Base-by-base conservation (phyloP, 257 asterid genomes). In the Salvia splendens region DNA sequence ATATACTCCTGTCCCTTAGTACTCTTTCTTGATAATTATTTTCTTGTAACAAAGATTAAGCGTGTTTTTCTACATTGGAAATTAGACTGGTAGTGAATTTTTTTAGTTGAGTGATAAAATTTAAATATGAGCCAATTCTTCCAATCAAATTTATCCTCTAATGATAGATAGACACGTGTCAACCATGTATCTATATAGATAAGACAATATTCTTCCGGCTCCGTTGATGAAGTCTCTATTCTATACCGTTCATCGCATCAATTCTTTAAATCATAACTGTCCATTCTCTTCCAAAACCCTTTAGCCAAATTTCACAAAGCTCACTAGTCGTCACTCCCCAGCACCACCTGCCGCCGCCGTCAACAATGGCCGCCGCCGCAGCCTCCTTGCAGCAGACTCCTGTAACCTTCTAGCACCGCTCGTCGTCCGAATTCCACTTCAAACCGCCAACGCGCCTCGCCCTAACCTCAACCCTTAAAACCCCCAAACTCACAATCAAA, bases 311-410 rank as follows among this genome's bases (percentile, higher is more conserved):
- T 59, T 17, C 45, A 16, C 74, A 41, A 38, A 49, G 24, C 51
- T 53, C 72, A 32, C 62, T 53, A n/a, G 20, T 14, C 52, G 6
- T 4, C 5, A 8, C 35, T 7, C 35, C 9, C 58, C 33, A 38
- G 46, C 62, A 11, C 72, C 43, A 8, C 53, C 50, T 58, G 42
- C 57, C 70, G 35, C 40, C 30, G 81, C 67, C 30, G 71, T 75
- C 46, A 62, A 59, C 45, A 73, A 86, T 86, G 95, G 80, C 82
- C 77, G 89, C 88, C 73, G 91, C 89, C 72, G 82, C 86, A 69
- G 78, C 82, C 42, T 5, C 36, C 12, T 70, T 88, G 5, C 93
- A 85, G 51, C 95, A 82, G 79, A 67, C 92, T 15, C 85, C 88
- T 42, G 77, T 82, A 38, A 73, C 88, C 2, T 80, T 81, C 74